Base-by-base conservation (phyloP, 1,284 basidiomycete genomes). In the Tilletia caries region DNA sequence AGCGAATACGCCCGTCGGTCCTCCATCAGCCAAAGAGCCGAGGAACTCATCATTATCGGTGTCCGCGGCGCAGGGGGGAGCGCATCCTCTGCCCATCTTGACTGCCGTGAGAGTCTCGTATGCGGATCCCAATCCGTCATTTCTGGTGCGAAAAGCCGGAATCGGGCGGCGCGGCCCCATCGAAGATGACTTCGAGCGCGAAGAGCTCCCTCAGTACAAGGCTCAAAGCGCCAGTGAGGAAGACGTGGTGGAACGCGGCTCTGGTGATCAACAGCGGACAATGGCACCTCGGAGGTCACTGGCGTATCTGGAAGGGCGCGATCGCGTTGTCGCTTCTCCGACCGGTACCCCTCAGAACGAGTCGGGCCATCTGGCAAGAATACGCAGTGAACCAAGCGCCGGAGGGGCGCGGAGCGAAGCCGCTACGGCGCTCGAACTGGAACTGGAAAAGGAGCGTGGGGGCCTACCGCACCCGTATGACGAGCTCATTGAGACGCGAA, bases 81-180 rank as follows among this genome's bases (percentile, higher is more conserved):
- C 58, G 10, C 29, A 29, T 32, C 80, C 80, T 0, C 67, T 83
- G 64, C 79, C 80, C 4, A 74, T 82, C 64, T 74, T 82, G 29
- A 81, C 79, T 0, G 79, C 79, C 1, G 80, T 81, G 1, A 72
- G 80, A 2, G 50, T 71, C 5, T 58, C 54, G 10, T 62, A 62
- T 37, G 58, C 44, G 13, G 58, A 62, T 34, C 58, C 27, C 10
- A 62, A 62, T 10, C 58, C 58, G 32, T 20, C 58, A 2, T 62
- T 62, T 29, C 23, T 62, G 18, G 32, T 29, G 13, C 58, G 58
- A 8, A 62, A 62, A 23, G 58, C 58, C 27, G 58, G 58, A 20
- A 23, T 62, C 29, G 58, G 58, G 27, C 58, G 58, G 12, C 58
- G 58, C 27, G 58, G 58, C 8, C 58, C 58, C 13, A 62, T 33